A percentile compares a stretch with the other conserved stretches of the same genome.
Conservation (phyloP, 345 rosid species). For the Eucalyptus urophylla region DNA sequence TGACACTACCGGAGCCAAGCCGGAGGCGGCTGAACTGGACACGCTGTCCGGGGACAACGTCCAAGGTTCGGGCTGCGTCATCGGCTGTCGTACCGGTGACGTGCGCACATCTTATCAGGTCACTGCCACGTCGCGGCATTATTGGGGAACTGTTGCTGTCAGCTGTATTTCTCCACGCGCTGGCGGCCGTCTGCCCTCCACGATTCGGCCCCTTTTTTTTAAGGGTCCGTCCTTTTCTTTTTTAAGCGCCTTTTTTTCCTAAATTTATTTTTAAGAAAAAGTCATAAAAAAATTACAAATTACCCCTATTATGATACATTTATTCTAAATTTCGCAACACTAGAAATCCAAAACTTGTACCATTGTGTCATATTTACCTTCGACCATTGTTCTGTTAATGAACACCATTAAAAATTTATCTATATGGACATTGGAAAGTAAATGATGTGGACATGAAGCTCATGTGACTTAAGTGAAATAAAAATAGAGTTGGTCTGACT, state of each 20-base stretch:
- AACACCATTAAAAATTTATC: no score
- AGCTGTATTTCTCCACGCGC: neutral
- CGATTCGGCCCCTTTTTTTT: neutral
- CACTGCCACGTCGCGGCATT: neutral
- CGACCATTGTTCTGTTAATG: no score
- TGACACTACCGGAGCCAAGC: neutral
- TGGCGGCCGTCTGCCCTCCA: neutral
- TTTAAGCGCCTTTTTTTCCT: neutral
- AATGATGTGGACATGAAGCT: no score
- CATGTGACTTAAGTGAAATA: no score
- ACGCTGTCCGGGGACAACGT: neutral
- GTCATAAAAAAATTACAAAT: neutral
- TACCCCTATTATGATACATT: no score
- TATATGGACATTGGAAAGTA: no score
- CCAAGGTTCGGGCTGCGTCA: neutral
- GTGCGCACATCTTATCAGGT: neutral
- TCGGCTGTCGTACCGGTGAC: neutral
- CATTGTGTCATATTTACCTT: rapidly evolving
- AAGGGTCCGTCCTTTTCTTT: neutral
- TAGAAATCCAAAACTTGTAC: rapidly evolving
- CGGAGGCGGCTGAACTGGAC: neutral
- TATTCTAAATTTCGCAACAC: no score
- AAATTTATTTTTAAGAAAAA: neutral
- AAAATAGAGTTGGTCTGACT: rapidly evolving
- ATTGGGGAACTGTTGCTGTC: neutral